Base-by-base conservation (phyloP, 169 alveolate species). In the Plasmodium knowlesi region DNA sequence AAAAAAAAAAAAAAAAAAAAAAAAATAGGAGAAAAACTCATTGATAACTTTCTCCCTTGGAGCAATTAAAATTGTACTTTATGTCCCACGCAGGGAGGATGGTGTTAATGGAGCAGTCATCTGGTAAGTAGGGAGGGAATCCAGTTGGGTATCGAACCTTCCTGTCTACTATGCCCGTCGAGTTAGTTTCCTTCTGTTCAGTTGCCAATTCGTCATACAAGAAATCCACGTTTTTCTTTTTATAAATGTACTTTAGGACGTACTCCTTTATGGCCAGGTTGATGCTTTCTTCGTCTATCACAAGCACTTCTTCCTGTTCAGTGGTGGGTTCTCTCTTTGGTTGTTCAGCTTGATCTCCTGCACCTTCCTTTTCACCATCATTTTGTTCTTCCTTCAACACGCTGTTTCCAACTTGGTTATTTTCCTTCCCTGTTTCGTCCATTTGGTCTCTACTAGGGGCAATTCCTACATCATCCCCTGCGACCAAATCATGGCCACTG, bases 31-130 rank as follows among this genome's bases (percentile, higher is more conserved):
- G 39, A 50, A 14, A 1, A 81, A 81, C 53, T 81, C 34, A 78
- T 19, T 25, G 37, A 28, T 34, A 78, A 78, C 10, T 84, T 84
- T 25, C 25, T 28, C 53, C 67, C 74, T 76, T 86, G 37, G 81
- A 41, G 46, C 70, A 74, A 34, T 71, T 43, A 34, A 72, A 90
- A 53, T 90, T 30, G 70, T 90, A 90, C 53, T 67, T 67, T 16
- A 90, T 67, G 74, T 90, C 83, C 94, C 94, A 90, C 72, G 94
- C 71, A 6, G 94, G 94, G 32, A 90, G 76, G 34, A 90, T 39
- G 12, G 94, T 90, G 22, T 74, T 90, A 80, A 90, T 72, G 25
- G 94, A 90, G 54, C 94, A 90, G 57, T 90, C 94, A 53, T 90
- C 94, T 61, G 94, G 94, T 34, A 90, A 50, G 67, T 90, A 72